Base-by-base conservation (phyloP, 225 moss, liverwort and hornwort species). In the Physcomitrellopsis africana region DNA sequence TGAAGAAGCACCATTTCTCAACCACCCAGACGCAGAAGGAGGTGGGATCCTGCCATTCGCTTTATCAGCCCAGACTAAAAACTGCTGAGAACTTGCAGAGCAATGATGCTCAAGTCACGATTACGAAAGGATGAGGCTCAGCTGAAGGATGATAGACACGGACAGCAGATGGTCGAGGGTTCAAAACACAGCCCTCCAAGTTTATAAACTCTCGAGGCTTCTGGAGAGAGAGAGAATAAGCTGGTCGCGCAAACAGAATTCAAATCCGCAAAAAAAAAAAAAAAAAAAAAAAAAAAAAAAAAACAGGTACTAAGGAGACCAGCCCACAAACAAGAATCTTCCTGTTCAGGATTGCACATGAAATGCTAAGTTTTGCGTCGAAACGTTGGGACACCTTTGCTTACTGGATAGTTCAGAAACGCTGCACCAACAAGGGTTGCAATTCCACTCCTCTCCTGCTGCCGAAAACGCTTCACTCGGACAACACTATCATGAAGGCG, bases 101-200 rank as follows among this genome's bases (percentile, higher is more conserved):
- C 13, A 59, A 70, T 20, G 72, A 55, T 49, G 20, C 18, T 62
- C 19, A 68, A 18, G 26, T 27, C 26, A 52, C 23, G 47, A 58
- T 49, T 1, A 74, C 55, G 54, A 23, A 10, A 43, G 45, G 70
- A 46, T 65, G 66, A 71, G 26, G 56, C 20, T 74, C 41, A 42
- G 23, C 45, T 27, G 20, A 26, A 76, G 20, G 51, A 24, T 3
- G 32, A 32, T 16, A 10, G 5, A 56, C 17, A 55, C 49, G 4
- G 15, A 5, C 49, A 49, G 13, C 49, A 49, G 49, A 37, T 7
- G 58, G 12, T 48, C 72, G 10, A 78, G 23, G 48, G 49, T 65
- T 37, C 7, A 41, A 11, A 62, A 75, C 32, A 57, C 46, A 57
- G 0, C 3, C 56, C 27, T 53, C 32, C 37, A 48, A 49, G 9